Evolutionary conservation across 441 rosid genomes (phyloP).

Genomic region (Omphalea diandra): DNA sequence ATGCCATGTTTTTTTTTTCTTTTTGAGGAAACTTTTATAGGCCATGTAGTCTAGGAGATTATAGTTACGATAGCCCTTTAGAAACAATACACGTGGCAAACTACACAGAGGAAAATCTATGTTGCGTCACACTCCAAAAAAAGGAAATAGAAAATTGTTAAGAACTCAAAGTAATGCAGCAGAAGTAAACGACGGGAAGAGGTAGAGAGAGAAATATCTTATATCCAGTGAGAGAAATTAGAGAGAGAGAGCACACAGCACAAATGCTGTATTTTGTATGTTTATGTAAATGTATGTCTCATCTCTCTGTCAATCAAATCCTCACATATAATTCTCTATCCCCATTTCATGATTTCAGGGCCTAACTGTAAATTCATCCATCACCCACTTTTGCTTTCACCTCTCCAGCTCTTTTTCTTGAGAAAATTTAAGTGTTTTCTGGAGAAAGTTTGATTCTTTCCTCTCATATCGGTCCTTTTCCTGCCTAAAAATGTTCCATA

Average conservation of each 20-base stretch:
- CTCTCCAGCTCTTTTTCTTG: neutral
- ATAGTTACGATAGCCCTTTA: neutral
- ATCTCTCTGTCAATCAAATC: slow-evolving; percentile 25
- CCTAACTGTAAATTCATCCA: slow-evolving; percentile 10
- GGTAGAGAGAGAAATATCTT: slow-evolving; percentile 11
- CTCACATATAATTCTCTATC: neutral
- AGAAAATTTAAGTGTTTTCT: neutral
- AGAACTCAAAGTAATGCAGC: neutral
- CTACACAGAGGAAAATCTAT: neutral
- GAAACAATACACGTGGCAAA: neutral
- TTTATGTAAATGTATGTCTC: neutral
- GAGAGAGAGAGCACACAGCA: neutral
- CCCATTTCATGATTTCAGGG: slow-evolving; percentile 18
- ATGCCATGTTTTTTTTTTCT: no score
- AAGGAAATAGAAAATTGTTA: neutral
- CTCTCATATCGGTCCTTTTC: neutral
- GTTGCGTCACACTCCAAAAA: neutral
- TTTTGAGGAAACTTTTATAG: no score
- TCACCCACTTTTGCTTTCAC: neutral
- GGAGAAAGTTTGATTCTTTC: slow-evolving; percentile 7
- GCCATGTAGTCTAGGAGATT: neutral
- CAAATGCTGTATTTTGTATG: slow-evolving; percentile 17
- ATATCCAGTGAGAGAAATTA: neutral
- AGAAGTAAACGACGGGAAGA: slow-evolving; percentile 17
- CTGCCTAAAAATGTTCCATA: slow-evolving; percentile 10